phyloP scores from a whole-genome alignment of 2,329 filamentous ascomycete species.

The Cyanodermella asteris region DNA sequence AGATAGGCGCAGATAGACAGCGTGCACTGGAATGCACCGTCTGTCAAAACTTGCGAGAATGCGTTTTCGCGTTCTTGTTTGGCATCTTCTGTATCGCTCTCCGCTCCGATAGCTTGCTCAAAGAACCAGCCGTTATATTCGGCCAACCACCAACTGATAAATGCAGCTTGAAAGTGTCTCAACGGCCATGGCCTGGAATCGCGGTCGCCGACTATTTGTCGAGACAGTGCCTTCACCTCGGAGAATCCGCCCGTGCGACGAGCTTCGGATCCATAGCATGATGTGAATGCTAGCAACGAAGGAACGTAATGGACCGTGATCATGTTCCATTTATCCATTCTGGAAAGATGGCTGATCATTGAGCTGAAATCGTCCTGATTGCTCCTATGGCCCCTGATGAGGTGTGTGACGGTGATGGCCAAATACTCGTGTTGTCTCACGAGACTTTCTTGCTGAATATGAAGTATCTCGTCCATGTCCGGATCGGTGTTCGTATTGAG shows the following conservation, averaged over 20 bases:
- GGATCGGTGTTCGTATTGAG: constrained; percentile 42
- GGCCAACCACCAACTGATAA: constrained; percentile 69
- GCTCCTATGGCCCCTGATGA: constrained; percentile 55
- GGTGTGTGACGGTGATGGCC: constrained; percentile 54
- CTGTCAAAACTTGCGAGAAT: constrained; percentile 58
- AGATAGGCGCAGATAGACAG: constrained; percentile 67
- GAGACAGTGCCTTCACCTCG: constrained; percentile 49
- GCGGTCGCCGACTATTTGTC: constrained; percentile 40
- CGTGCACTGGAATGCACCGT: constrained; percentile 82
- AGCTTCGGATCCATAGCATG: constrained; percentile 57
- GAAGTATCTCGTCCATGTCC: constrained; percentile 54
- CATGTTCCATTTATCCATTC: constrained; percentile 53
- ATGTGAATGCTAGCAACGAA: constrained; percentile 52
- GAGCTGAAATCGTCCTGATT: constrained; percentile 49
- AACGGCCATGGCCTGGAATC: constrained; percentile 52
- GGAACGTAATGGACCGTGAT: constrained; percentile 82
- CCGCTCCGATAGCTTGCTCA: constrained; percentile 42
- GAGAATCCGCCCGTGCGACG: constrained; percentile 41
- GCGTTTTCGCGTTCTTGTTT: constrained; percentile 47
- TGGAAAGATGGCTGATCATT: constrained; percentile 46
- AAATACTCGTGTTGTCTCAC: constrained; percentile 78
- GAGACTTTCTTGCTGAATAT: constrained; percentile 60
- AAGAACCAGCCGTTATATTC: constrained; percentile 84
- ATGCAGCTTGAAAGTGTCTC: constrained; percentile 54
- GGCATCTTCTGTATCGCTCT: constrained; percentile 43